phyloP scores from a whole-genome alignment of 371 early-diverging fungal species.

The Mortierella sp. region DNA sequence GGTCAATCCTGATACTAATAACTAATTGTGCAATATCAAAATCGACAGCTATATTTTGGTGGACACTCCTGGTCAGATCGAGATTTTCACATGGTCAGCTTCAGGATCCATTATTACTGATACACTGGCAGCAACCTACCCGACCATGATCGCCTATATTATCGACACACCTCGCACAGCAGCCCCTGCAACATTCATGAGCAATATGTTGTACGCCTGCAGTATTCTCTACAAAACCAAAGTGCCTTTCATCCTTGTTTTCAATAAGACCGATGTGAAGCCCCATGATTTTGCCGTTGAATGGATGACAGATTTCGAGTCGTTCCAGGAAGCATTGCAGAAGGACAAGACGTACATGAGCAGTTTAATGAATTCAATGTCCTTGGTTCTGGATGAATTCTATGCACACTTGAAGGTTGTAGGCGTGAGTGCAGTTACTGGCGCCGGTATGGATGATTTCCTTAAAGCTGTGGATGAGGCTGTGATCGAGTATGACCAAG shows the following conservation, averaged over 20 bases:
- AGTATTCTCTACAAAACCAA: conserved; percentile 97
- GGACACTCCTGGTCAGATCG: conserved; percentile 99
- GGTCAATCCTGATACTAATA: no score
- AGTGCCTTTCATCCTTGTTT: conserved; percentile 94
- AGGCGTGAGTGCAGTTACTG: conserved; percentile 95
- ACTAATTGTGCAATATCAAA: neutral
- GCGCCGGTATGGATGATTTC: conserved; percentile 94
- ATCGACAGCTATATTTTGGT: conserved; percentile 82
- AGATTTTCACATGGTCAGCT: conserved; percentile 99
- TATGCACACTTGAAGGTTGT: conserved; percentile 91
- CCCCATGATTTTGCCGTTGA: conserved; percentile 89
- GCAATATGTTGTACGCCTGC: conserved; percentile 99
- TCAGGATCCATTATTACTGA: conserved; percentile 98
- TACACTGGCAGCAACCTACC: conserved; percentile 91
- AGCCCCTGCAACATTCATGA: conserved; percentile 98
- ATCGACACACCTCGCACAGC: conserved; percentile 97
- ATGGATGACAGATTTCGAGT: conserved; percentile 98
- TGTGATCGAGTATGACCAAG: conserved; percentile 81
- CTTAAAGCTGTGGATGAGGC: conserved; percentile 90
- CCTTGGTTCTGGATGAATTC: conserved; percentile 98
- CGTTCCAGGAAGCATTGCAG: conserved; percentile 89
- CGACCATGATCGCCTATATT: conserved; percentile 95
- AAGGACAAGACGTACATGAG: conserved; percentile 90
- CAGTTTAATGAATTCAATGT: conserved; percentile 94
- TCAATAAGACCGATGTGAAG: conserved; percentile 98